phyloP scores from a whole-genome alignment of 495 filamentous ascomycete species.

The Aspergillus sclerotioniger region DNA sequence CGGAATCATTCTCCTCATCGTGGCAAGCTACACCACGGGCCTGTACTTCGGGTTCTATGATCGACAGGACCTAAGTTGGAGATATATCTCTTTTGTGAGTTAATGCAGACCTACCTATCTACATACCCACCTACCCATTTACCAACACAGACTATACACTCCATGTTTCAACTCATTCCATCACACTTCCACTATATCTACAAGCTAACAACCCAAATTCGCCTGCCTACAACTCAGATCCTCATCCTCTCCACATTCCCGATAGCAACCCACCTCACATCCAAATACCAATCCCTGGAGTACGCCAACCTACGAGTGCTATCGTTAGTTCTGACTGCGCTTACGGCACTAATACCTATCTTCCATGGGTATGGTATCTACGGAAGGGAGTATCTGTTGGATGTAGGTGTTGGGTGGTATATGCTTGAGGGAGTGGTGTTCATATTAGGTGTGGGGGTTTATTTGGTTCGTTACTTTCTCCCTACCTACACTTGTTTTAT shows the following conservation, averaged over 20 bases:
- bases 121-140: too few relatives aligned
- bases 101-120: too few relatives aligned
- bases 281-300: slow-evolving; percentile 9
- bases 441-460: slow-evolving; percentile 29
- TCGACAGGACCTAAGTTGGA: not conserved
- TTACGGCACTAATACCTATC: slow-evolving; percentile 49
- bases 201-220: too few relatives aligned
- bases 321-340: slow-evolving; percentile 45
- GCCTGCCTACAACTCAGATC: too few relatives aligned
- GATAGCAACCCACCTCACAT: not conserved
- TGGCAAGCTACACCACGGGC: not conserved
- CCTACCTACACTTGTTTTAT: too few relatives aligned
- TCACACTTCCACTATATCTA: too few relatives aligned
- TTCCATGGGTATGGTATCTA: slow-evolving; percentile 43
- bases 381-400: slow-evolving; percentile 36
- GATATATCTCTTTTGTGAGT: not conserved
- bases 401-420: slow-evolving; percentile 48
- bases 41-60: not conserved
- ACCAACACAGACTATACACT: too few relatives aligned
- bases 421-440: slow-evolving; percentile 34
- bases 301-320: slow-evolving; percentile 31
- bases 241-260: not conserved
- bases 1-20: slow-evolving; percentile 14
- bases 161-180: too few relatives aligned
- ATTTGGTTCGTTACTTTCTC: too few relatives aligned